phyloP scores from a whole-genome alignment of 495 filamentous ascomycete genomes.

The Penicillium mononematosum region DNA sequence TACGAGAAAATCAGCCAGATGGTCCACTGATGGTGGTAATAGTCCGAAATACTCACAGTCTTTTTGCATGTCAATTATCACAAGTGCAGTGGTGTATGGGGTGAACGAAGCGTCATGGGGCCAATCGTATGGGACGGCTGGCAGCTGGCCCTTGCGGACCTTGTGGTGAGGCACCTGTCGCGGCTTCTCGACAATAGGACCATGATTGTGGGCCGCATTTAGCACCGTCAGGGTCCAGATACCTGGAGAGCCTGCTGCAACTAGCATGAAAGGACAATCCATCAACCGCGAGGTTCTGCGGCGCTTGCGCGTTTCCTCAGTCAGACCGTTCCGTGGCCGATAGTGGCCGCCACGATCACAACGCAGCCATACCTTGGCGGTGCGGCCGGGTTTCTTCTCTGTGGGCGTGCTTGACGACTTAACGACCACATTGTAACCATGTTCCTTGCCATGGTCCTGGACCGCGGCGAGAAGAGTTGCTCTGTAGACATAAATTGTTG shows the following conservation, averaged over 20 bases:
- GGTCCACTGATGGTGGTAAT: not conserved
- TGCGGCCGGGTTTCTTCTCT: constrained; percentile 49
- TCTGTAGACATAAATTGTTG: constrained; percentile 22
- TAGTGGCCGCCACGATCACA: constrained; percentile 54
- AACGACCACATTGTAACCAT: constrained; percentile 50
- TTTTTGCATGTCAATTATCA: constrained; percentile 73
- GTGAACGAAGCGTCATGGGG: constrained; percentile 60
- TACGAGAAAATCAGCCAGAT: constrained; percentile 20
- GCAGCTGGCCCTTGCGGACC: constrained; percentile 48
- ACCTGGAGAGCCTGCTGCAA: constrained; percentile 45
- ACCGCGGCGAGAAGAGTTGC: constrained; percentile 42
- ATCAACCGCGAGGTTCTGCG: constrained; percentile 47
- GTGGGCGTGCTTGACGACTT: constrained; percentile 50
- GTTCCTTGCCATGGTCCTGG: constrained; percentile 44
- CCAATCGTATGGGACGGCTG: constrained; percentile 59
- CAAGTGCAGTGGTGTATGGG: constrained; percentile 59
- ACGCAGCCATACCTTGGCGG: constrained; percentile 49
- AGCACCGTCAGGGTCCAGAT: constrained; percentile 48
- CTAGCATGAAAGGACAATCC: constrained; percentile 51
- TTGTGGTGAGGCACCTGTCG: constrained; percentile 44
- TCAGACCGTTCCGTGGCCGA: constrained; percentile 49
- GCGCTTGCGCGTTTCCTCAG: constrained; percentile 49
- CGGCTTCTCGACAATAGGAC: constrained; percentile 43
- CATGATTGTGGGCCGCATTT: constrained; percentile 48
- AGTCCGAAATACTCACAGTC: constrained; percentile 51